phyloP scores from a whole-genome alignment of 2,329 filamentous ascomycete genomes.

The Xylariales sp. region DNA sequence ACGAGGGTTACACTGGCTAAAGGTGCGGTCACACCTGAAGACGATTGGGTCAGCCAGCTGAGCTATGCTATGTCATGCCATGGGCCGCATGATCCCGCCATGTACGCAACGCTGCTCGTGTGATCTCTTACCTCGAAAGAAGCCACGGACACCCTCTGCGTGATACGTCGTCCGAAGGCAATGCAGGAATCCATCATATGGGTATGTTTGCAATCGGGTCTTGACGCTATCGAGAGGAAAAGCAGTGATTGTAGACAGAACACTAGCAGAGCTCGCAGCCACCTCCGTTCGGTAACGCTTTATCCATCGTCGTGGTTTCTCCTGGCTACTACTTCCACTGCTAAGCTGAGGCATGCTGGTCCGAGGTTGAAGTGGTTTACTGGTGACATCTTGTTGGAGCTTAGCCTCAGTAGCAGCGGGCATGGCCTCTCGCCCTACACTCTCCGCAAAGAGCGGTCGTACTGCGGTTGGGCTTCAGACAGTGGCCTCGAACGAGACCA shows the following conservation, averaged over 20 bases:
- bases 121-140: slow-evolving; percentile 66
- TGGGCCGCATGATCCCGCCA: slow-evolving; percentile 4
- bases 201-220: slow-evolving; percentile 84
- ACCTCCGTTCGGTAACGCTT: slow-evolving; percentile 79
- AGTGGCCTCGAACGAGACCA: slow-evolving; percentile 45
- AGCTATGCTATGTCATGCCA: too few species aligned
- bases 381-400: slow-evolving; percentile 39
- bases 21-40: slow-evolving; percentile 69
- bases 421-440: too few species aligned
- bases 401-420: slow-evolving; percentile 31
- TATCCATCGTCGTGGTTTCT: slow-evolving; percentile 46
- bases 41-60: slow-evolving; percentile 20
- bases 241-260: slow-evolving; percentile 73
- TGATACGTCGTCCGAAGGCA: slow-evolving; percentile 73
- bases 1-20: slow-evolving; percentile 74
- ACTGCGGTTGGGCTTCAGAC: slow-evolving; percentile 39
- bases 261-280: slow-evolving; percentile 69
- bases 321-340: slow-evolving; percentile 12
- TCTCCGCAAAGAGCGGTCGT: slow-evolving; percentile 31
- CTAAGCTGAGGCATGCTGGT: slow-evolving; percentile 36
- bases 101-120: slow-evolving; percentile 2
- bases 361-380: slow-evolving; percentile 34
- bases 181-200: slow-evolving; percentile 68
- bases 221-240: slow-evolving; percentile 88
- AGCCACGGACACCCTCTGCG: slow-evolving; percentile 67